A percentile compares a stretch with the other conserved stretches of the same genome.
phyloP scores from a whole-genome alignment of 2,329 filamentous ascomycete species.

The Elsinoe perseae region DNA sequence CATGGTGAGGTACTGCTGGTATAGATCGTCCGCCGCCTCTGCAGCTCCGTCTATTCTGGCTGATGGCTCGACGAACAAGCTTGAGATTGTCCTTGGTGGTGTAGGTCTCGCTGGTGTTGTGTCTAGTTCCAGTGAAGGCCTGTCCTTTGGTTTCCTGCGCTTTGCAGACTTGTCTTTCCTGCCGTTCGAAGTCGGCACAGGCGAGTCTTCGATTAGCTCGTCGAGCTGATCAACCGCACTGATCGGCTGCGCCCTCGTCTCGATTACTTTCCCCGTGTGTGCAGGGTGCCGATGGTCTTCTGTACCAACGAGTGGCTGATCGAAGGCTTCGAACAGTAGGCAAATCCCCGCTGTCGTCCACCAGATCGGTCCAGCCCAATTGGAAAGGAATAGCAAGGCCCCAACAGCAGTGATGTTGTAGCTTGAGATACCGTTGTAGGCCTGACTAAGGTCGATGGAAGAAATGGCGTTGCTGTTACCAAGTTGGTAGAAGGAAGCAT shows the following conservation, averaged over 20 bases:
- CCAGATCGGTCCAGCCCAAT: slow-evolving; percentile 88
- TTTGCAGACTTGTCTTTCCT: neutral
- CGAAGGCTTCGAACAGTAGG: slow-evolving; percentile 30
- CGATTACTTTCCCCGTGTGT: neutral
- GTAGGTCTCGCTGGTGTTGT: neutral
- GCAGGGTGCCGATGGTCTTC: neutral
- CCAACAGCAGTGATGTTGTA: slow-evolving; percentile 81
- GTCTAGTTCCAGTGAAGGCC: neutral
- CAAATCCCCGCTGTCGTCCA: slow-evolving; percentile 64
- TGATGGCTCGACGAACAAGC: neutral
- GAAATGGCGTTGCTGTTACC: slow-evolving; percentile 93
- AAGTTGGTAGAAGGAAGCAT: slow-evolving; percentile 78
- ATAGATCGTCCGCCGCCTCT: slow-evolving; percentile 18
- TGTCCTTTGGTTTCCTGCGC: neutral
- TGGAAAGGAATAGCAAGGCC: slow-evolving; percentile 73
- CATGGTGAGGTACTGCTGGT: slow-evolving; percentile 32
- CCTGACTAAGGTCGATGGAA: slow-evolving; percentile 86
- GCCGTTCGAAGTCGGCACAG: neutral
- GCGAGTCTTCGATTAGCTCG: neutral
- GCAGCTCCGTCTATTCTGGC: neutral
- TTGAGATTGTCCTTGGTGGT: neutral
- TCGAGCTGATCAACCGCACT: slow-evolving; percentile 10
- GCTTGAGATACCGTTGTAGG: slow-evolving; percentile 80
- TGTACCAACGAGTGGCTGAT: too few relatives aligned
- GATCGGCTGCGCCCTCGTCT: neutral